Conservation (phyloP, 106 monocot genomes). For the Phalaenopsis equestris region DNA sequence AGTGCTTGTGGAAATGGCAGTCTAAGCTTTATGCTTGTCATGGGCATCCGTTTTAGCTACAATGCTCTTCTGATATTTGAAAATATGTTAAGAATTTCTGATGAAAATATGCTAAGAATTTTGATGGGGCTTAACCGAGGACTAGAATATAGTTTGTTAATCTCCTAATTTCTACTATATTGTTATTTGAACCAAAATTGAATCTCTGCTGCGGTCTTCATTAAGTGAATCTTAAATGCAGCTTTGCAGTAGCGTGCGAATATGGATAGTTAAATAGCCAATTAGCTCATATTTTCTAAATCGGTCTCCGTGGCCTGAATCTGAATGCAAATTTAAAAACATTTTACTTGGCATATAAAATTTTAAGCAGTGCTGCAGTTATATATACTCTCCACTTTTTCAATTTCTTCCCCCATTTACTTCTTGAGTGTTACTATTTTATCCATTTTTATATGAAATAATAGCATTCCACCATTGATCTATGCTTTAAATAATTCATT, state of each 20-base stretch:
- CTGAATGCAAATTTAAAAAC: neutral
- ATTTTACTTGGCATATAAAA: neutral
- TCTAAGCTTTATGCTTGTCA: too few species aligned
- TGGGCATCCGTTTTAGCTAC: too few species aligned
- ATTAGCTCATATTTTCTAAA: neutral
- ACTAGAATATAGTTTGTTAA: neutral
- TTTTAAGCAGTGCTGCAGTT: neutral
- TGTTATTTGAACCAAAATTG: neutral
- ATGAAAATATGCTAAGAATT: neutral
- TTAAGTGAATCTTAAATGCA: neutral
- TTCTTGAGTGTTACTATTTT: neutral
- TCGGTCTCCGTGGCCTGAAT: neutral
- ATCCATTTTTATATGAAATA: neutral
- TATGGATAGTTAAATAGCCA: neutral
- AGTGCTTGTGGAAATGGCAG: too few species aligned
- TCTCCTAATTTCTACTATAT: neutral
- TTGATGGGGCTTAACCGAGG: too few species aligned
- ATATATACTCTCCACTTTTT: neutral
- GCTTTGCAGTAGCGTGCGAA: neutral
- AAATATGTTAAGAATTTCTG: neutral
- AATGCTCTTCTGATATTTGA: too few species aligned
- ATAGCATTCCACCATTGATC: neutral
- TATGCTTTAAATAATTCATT: neutral
- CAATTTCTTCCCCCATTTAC: neutral
- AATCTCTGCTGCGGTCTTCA: neutral